A percentile compares a stretch with the other conserved stretches of the same genome.
phyloP scores from a whole-genome alignment of 1,284 basidiomycete genomes.

The Cutaneotrichosporon cavernicola region DNA sequence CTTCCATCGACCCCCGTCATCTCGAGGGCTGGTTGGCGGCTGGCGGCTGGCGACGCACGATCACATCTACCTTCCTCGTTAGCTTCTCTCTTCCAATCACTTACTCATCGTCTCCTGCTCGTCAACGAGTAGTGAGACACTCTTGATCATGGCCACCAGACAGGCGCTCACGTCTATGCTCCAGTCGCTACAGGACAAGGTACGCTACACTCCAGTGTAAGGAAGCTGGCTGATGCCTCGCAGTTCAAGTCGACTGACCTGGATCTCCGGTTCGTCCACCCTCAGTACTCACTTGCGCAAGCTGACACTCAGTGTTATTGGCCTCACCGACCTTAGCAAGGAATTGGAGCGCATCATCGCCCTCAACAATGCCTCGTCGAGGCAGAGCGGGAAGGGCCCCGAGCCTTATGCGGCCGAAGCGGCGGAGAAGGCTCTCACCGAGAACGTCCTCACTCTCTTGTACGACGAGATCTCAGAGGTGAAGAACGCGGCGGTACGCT shows the following conservation, averaged over 20 bases:
- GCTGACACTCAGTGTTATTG: constrained; percentile 72
- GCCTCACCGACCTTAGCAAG: constrained; percentile 82
- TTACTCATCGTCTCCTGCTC: neutral
- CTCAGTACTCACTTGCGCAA: neutral
- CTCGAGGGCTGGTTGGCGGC: no score
- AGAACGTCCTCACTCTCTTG: constrained; percentile 75
- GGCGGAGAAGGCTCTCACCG: constrained; percentile 74
- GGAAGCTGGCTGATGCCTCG: neutral
- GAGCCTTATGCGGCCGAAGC: constrained; percentile 65
- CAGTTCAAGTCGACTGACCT: constrained; percentile 48
- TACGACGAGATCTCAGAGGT: constrained; percentile 96
- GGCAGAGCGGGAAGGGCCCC: neutral
- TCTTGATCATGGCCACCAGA: constrained; percentile 17
- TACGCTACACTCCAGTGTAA: constrained; percentile 1
- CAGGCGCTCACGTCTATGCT: constrained; percentile 23
- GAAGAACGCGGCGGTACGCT: constrained; percentile 95
- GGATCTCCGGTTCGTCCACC: constrained; percentile 38
- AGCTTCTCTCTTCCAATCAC: constrained; percentile 9
- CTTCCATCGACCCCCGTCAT: neutral
- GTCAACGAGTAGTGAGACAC: neutral
- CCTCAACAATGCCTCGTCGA: constrained; percentile 10
- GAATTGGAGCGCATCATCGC: constrained; percentile 72
- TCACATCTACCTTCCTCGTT: neutral
- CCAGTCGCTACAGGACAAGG: constrained; percentile 26
- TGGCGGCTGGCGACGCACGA: neutral